phyloP scores from a whole-genome alignment of 306 rosid genomes.

The barrel medic (Medicago truncatula) region MtrunA17r5.0-ANR NC_053045.1:6917501-6918000 shows the following conservation, averaged over 20 bases:
- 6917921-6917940: too few species aligned
- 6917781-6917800: neutral
- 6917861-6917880: too few species aligned
- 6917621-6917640: neutral
- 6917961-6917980: too few species aligned
- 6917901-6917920: too few species aligned
- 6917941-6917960: too few species aligned
- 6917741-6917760: neutral
- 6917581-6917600: neutral
- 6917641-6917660: neutral
- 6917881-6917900: too few species aligned
- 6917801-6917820: neutral
- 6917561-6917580: neutral
- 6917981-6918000: too few species aligned
- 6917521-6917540: conserved; percentile 14
- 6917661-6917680: neutral
- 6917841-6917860: too few species aligned
- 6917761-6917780: neutral
- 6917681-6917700: neutral
- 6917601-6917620: neutral
- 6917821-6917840: neutral
- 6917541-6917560: neutral
- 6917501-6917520: neutral
- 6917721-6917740: neutral
- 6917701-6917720: conserved; percentile 3